Conservation (phyloP, 2,329 filamentous ascomycete species). For the Daldinia sp. region DNA sequence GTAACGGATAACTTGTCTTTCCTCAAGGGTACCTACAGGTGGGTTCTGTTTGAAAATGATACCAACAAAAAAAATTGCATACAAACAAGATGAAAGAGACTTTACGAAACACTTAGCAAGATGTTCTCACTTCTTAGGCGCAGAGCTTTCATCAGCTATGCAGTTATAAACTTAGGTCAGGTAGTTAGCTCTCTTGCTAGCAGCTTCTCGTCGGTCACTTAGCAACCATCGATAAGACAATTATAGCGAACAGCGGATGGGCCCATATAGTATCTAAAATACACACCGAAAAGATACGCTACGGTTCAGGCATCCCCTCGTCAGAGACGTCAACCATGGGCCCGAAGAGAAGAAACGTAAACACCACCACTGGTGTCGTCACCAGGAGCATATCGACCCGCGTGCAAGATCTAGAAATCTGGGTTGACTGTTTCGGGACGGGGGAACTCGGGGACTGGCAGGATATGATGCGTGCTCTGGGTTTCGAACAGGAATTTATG, state of each 20-base stretch:
- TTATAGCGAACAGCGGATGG: neutral
- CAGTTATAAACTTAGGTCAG: slow-evolving; percentile 7
- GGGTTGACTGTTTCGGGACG: slow-evolving; percentile 34
- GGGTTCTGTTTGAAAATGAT: slow-evolving; percentile 8
- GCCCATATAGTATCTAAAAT: neutral
- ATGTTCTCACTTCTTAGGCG: neutral
- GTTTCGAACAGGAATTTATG: slow-evolving; percentile 52
- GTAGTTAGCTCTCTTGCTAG: neutral
- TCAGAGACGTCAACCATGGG: neutral
- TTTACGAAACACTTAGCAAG: slow-evolving; percentile 1
- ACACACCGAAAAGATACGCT: neutral
- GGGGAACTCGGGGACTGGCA: slow-evolving; percentile 58
- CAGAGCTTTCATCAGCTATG: neutral
- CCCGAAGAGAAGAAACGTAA: neutral
- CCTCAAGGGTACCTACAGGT: slow-evolving; percentile 14
- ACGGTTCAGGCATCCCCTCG: neutral
- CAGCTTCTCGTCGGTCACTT: neutral
- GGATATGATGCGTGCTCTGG: slow-evolving; percentile 59
- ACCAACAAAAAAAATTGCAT: slow-evolving; percentile 6
- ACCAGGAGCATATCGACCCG: neutral
- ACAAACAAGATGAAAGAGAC: slow-evolving; percentile 28
- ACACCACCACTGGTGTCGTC: neutral
- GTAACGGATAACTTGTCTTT: slow-evolving; percentile 4
- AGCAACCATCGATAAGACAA: neutral
- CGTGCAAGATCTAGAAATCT: neutral